Evolutionary conservation across 441 rosid species (phyloP).

Genomic region (Corymbia citriodora): DNA sequence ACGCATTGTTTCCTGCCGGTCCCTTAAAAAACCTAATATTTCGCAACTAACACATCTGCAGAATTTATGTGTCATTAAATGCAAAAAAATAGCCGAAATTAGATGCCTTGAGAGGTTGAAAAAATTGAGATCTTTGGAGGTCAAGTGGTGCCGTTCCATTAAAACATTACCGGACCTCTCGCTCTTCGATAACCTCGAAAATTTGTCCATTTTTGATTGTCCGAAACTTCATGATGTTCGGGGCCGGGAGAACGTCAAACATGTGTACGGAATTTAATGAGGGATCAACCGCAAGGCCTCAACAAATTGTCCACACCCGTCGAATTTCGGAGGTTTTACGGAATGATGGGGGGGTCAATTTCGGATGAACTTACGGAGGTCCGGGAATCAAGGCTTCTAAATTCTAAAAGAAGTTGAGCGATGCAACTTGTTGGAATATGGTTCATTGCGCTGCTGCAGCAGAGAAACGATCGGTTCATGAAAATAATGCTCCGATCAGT

Average conservation of each 20-base stretch:
- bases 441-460: neutral
- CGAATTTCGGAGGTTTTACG: no score
- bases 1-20: fast-evolving
- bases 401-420: neutral
- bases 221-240: neutral
- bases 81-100: neutral
- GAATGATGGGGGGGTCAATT: no score
- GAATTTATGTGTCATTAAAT: neutral
- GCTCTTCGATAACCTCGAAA: neutral
- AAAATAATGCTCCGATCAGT: neutral
- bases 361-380: neutral
- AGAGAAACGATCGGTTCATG: neutral
- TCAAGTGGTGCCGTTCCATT: neutral
- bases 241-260: no score
- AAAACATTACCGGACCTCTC: neutral
- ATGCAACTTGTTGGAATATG: neutral
- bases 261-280: no score
- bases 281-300: no score
- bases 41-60: neutral
- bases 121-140: neutral
- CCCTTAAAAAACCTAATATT: neutral
- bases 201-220: fast-evolving
- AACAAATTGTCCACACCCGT: no score
- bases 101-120: neutral
- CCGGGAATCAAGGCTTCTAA: neutral